Evolutionary conservation across 805 yeast species (phyloP).

Genomic region (Yueomyces sp.): DNA sequence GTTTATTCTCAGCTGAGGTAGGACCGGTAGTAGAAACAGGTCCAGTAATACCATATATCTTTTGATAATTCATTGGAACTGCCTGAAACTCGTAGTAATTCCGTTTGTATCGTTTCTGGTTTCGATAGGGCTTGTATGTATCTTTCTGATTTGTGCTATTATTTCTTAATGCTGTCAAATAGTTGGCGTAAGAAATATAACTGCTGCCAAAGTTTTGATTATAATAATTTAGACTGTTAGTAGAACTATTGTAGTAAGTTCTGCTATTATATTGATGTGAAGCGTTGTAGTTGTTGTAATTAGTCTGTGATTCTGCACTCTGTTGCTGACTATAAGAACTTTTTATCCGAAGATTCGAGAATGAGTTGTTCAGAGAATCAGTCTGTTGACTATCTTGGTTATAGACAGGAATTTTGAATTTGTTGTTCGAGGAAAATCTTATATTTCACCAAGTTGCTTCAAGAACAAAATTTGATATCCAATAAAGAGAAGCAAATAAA

Average conservation of each 20-base stretch:
- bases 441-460: too few species aligned
- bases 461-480: too few species aligned
- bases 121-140: not conserved
- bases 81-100: not conserved
- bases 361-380: not conserved
- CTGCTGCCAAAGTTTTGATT: too few species aligned
- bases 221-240: too few species aligned
- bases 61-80: conserved; percentile 19
- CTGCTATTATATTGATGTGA: too few species aligned
- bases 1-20: conserved; percentile 58
- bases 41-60: conserved; percentile 24
- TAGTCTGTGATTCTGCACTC: too few species aligned
- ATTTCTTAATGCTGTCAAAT: too few species aligned
- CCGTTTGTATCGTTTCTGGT: not conserved
- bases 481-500: too few species aligned
- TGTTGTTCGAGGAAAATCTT: not conserved
- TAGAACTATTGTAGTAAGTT: too few species aligned
- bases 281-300: too few species aligned
- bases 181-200: not conserved
- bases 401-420: not conserved
- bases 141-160: not conserved
- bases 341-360: not conserved
- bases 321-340: not conserved
- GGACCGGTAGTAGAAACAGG: conserved; percentile 85
- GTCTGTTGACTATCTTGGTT: not conserved